Conservation (phyloP, 352 stramenopile genomes). For the Pythium sp. region DNA sequence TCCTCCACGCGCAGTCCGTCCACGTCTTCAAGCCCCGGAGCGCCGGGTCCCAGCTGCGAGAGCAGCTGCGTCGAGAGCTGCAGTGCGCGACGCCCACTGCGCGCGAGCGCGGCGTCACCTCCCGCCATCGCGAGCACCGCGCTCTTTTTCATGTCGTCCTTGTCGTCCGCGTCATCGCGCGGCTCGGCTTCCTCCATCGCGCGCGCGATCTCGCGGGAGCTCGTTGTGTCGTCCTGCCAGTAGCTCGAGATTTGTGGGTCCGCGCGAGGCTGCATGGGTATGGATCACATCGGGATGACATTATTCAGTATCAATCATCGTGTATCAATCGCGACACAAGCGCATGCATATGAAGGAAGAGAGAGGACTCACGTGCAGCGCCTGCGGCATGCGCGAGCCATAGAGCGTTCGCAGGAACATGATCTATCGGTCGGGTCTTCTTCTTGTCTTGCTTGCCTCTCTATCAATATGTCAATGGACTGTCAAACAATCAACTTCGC, state of each 20-base stretch:
- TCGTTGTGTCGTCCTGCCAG: conserved; percentile 78
- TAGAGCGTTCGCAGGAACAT: conserved; percentile 85
- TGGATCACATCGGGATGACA: background rate
- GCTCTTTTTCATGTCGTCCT: conserved; percentile 51
- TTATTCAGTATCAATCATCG: background rate
- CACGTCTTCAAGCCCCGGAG: conserved; percentile 45
- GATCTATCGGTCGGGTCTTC: background rate
- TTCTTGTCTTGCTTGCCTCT: background rate
- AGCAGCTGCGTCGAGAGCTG: conserved; percentile 27
- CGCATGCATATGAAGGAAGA: background rate
- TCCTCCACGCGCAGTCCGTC: conserved; percentile 42
- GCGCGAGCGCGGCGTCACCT: conserved; percentile 13
- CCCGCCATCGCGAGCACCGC: conserved; percentile 24
- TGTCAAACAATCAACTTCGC: background rate
- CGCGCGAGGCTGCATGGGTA: conserved; percentile 42
- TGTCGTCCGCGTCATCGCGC: conserved; percentile 20
- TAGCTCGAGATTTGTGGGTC: conserved; percentile 70
- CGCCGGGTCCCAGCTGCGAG: conserved; percentile 37
- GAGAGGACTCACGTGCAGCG: conserved; percentile 53
- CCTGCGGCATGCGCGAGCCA: conserved; percentile 72
- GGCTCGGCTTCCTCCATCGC: conserved; percentile 58
- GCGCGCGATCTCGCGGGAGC: conserved; percentile 55
- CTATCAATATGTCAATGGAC: background rate
- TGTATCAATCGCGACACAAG: background rate
- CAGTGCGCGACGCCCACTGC: conserved; percentile 10